phyloP scores from a whole-genome alignment of 2,329 filamentous ascomycete genomes.

The Aureobasidium sp. region DNA sequence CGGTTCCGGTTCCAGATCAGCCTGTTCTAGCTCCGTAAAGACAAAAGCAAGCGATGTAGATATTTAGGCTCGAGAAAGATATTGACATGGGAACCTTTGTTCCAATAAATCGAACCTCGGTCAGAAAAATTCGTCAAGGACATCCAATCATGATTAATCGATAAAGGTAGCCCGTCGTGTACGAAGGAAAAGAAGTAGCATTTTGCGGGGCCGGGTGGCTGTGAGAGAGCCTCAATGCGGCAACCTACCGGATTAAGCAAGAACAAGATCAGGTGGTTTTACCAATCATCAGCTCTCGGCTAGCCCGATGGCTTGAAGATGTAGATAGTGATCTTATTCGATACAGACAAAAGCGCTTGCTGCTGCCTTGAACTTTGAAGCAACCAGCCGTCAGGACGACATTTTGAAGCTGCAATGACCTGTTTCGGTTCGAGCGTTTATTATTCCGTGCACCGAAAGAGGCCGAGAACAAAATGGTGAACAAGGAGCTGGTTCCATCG shows the following conservation, averaged over 20 bases:
- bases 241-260: slow-evolving; percentile 1
- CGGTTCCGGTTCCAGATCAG: neutral
- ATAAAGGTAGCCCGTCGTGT: neutral
- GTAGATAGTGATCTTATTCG: neutral
- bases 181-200: no score
- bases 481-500: neutral
- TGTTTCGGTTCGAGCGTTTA: neutral
- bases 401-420: neutral
- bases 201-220: slow-evolving; percentile 6
- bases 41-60: neutral
- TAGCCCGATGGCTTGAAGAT: neutral
- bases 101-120: no score
- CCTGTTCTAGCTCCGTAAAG: neutral
- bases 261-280: neutral
- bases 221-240: neutral
- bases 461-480: neutral
- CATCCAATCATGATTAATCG: neutral
- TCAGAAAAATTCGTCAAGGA: no score
- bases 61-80: neutral
- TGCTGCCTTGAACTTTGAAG: no score
- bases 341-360: neutral
- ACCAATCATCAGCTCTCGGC: neutral
- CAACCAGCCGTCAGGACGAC: no score
- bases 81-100: neutral
- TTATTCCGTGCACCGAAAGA: neutral